Conservation (phyloP, 345 rosid species). For the Acer yangbiense region DNA sequence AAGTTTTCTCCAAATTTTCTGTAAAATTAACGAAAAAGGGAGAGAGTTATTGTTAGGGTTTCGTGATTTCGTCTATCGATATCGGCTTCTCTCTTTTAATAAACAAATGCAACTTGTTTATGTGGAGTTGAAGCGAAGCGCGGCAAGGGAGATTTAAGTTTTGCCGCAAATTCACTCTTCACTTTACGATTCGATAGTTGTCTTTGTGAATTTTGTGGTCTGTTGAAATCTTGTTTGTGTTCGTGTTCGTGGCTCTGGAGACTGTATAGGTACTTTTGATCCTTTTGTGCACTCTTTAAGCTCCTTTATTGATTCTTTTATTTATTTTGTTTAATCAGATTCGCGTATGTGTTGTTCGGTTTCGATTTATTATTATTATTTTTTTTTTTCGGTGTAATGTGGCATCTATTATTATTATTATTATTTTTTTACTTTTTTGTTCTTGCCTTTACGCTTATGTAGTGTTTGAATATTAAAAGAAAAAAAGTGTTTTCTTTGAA, state of each 20-base stretch:
- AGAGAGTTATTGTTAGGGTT: not conserved
- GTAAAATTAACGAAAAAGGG: too few species aligned
- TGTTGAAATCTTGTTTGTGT: not conserved
- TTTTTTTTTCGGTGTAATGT: not conserved
- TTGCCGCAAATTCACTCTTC: not conserved
- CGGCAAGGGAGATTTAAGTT: slow-evolving; percentile 18
- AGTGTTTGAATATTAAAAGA: not conserved
- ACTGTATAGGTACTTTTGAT: slow-evolving; percentile 16
- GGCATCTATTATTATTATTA: not conserved
- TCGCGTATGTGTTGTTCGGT: not conserved
- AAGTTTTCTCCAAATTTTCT: slow-evolving; percentile 4
- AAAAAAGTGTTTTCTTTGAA: too few species aligned
- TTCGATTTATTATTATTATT: not conserved
- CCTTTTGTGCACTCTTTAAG: not conserved
- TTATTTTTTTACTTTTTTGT: not conserved
- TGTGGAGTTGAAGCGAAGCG: slow-evolving; percentile 36
- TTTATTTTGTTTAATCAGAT: not conserved
- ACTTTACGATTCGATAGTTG: slow-evolving; percentile 11
- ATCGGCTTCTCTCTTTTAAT: not conserved
- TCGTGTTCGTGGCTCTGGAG: not conserved
- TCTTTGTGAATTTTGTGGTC: not conserved
- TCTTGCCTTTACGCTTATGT: not conserved
- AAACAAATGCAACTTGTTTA: not conserved
- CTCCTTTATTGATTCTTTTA: not conserved
- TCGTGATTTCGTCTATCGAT: not conserved